Percentiles rank a stretch among this genome's conserved stretches.
These are phyloP conservation scores for Aegilops sharonensis DNA, from an alignment of 176 grass and related monocot species.

Conservation along the genomic window DNA sequence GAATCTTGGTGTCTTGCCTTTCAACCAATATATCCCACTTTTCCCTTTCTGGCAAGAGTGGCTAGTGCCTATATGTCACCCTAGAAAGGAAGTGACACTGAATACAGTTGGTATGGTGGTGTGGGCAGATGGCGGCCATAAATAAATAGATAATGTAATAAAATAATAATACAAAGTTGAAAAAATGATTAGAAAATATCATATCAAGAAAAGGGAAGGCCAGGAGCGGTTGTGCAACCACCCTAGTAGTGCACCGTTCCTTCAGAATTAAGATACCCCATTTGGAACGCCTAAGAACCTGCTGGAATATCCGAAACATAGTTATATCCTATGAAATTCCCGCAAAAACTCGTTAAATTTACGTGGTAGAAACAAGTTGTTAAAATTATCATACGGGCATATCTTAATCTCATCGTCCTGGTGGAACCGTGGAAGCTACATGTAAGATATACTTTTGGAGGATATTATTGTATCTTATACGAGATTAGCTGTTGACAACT, in stretches of 20 bases:
- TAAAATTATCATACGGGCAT: neutral
- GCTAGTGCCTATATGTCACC: conserved; percentile 14
- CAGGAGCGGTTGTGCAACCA: conserved; percentile 5
- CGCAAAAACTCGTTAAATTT: neutral
- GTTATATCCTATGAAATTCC: neutral
- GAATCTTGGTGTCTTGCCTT: conserved; percentile 18
- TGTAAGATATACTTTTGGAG: neutral
- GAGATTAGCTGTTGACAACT: neutral
- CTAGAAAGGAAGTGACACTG: neutral
- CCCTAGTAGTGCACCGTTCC: neutral
- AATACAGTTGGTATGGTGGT: neutral
- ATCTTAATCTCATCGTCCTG: neutral
- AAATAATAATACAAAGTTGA: neutral
- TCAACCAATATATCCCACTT: conserved; percentile 31
- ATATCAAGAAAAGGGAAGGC: neutral
- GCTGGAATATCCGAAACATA: neutral
- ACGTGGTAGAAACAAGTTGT: neutral
- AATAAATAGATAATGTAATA: neutral
- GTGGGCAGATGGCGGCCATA: neutral
- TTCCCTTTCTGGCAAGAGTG: conserved; percentile 6
- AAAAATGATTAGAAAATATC: conserved; percentile 1
- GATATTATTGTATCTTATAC: neutral
- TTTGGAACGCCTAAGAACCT: neutral
- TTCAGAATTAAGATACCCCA: neutral
- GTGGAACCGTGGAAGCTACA: neutral